Percentiles rank a stretch among this genome's conserved stretches.
These are phyloP conservation scores for Pigoraptor vietnamica DNA, from an alignment of 78 protist genomes.

Conservation along the genomic window DNA sequence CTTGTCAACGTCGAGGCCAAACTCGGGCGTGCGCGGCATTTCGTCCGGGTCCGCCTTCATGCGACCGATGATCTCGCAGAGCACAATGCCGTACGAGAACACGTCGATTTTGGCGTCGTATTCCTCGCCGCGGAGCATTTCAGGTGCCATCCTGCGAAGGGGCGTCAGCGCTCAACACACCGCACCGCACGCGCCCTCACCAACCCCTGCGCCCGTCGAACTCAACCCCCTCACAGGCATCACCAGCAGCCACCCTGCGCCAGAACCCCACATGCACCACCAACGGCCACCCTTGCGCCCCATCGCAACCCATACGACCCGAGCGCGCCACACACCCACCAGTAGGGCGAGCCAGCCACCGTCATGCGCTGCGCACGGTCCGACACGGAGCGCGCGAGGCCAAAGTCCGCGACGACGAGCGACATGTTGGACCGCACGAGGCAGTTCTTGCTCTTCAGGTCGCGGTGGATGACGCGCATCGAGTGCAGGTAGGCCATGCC, in stretches of 20 bases:
- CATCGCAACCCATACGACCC: no score
- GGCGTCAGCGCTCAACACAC: no score
- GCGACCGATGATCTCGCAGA: constrained; percentile 11
- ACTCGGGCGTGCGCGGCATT: constrained; percentile 6
- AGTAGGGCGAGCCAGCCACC: constrained; percentile 11
- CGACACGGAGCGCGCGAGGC: constrained; percentile 14
- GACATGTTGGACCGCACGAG: neutral
- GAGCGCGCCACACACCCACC: neutral
- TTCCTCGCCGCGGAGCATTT: neutral
- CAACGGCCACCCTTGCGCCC: no score
- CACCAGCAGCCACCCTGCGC: no score
- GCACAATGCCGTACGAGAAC: constrained; percentile 22
- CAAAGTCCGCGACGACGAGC: constrained; percentile 4
- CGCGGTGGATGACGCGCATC: constrained; percentile 39
- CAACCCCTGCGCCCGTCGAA: no score
- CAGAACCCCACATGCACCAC: no score
- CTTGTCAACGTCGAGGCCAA: neutral
- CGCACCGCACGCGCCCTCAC: no score
- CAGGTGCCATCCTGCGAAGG: constrained; percentile 29
- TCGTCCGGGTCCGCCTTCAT: constrained; percentile 1
- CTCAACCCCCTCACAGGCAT: no score
- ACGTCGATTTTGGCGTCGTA: constrained; percentile 13
- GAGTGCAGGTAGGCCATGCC: constrained; percentile 56
- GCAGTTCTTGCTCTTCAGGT: constrained; percentile 51
- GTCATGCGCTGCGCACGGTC: constrained; percentile 1